These are phyloP conservation scores for Ganoderma boninense DNA, from an alignment of 1,284 basidiomycete genomes.

Conservation along the genomic window DNA sequence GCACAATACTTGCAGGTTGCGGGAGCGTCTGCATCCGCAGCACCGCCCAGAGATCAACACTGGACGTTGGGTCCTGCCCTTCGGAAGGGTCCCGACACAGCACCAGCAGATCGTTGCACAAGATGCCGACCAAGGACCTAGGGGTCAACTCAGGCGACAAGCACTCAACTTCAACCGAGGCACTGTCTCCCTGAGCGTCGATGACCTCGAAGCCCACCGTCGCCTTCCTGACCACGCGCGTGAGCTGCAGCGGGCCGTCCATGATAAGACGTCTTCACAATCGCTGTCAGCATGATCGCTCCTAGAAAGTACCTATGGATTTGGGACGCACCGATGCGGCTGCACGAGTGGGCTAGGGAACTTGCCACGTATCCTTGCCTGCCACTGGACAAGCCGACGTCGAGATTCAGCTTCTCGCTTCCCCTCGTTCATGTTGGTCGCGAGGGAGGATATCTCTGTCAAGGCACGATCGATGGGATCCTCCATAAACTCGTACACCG, in stretches of 20 bases:
- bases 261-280: constrained; percentile 78
- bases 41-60: constrained; percentile 92
- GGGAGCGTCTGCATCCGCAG: constrained; percentile 90
- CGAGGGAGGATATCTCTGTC: constrained; percentile 85
- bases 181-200: constrained; percentile 77
- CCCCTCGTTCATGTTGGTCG: constrained; percentile 96
- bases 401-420: constrained; percentile 94
- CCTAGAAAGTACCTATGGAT: constrained; percentile 6
- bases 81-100: constrained; percentile 85
- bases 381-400: constrained; percentile 91
- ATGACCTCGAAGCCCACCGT: constrained; percentile 86
- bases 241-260: constrained; percentile 86
- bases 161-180: constrained; percentile 88
- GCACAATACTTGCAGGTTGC: constrained; percentile 90
- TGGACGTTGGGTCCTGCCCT: constrained; percentile 73
- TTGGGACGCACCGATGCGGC: constrained; percentile 79
- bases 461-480: constrained; percentile 90
- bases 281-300: constrained; percentile 8
- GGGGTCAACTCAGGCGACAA: constrained; percentile 85
- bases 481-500: constrained; percentile 71
- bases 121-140: constrained; percentile 77
- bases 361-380: constrained; percentile 87
- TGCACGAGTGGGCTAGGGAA: constrained; percentile 97
- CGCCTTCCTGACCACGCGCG: constrained; percentile 90
- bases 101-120: constrained; percentile 94